Percentiles rank a stretch among this genome's conserved stretches.
Evolutionary conservation across 257 asterid species (phyloP).

Genomic region (Orobanche coerulescens): DNA sequence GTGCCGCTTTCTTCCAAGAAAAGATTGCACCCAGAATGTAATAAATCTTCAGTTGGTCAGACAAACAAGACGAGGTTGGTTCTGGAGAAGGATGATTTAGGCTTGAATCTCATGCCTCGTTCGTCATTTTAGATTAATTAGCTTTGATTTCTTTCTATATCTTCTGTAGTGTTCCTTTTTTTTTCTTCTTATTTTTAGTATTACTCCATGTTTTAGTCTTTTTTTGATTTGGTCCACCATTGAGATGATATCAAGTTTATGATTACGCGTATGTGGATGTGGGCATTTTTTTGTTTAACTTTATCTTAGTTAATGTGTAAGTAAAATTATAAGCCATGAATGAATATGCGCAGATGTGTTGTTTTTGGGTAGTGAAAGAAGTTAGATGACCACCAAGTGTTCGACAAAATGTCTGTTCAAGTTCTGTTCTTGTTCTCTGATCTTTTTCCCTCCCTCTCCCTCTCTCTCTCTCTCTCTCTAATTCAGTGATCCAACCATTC

Average conservation of each 20-base stretch:
- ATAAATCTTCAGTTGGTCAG: constrained; percentile 30
- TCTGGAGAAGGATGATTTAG: constrained; percentile 66
- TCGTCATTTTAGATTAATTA: constrained; percentile 52
- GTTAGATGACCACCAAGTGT: neutral
- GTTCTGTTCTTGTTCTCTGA: too few species aligned
- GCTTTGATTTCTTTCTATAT: neutral
- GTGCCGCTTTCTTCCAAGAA: constrained; percentile 74
- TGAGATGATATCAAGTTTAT: too few species aligned
- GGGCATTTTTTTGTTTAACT: too few species aligned
- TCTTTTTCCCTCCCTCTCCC: neutral
- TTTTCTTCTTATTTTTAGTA: neutral
- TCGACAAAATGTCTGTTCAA: neutral
- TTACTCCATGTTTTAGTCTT: neutral
- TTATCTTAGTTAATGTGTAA: too few species aligned
- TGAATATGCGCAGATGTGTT: neutral
- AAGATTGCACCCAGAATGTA: constrained; percentile 63
- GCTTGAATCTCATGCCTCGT: constrained; percentile 90
- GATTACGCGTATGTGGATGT: neutral
- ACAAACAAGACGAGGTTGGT: constrained; percentile 63
- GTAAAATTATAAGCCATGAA: too few species aligned
- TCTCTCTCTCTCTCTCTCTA: too few species aligned
- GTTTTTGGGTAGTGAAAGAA: neutral
- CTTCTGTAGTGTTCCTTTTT: neutral
- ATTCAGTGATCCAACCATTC: too few species aligned
- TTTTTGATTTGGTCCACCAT: neutral